phyloP scores from a whole-genome alignment of 2,329 filamentous ascomycete species.

The Talaromyces sp. region DNA sequence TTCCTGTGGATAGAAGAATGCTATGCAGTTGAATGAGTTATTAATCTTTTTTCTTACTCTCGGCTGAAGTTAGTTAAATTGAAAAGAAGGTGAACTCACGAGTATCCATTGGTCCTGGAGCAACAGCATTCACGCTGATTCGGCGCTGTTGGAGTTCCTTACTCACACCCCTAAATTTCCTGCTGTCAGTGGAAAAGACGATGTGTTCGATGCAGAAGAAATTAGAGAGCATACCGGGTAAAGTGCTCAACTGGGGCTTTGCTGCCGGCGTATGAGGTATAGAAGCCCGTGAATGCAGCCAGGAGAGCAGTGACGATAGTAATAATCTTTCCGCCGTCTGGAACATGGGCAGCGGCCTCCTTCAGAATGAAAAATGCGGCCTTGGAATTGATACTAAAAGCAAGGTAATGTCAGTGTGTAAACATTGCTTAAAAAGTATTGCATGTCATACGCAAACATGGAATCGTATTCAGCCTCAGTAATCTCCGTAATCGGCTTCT shows the following conservation, averaged over 20 bases:
- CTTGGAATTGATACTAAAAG: constrained; percentile 46
- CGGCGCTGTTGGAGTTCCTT: constrained; percentile 55
- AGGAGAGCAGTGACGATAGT: constrained; percentile 47
- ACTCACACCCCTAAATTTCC: constrained; percentile 39
- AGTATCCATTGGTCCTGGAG: constrained; percentile 55
- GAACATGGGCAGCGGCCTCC: constrained; percentile 42
- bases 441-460: constrained; percentile 44
- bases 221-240: constrained; percentile 43
- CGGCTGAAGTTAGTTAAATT: neutral
- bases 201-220: neutral
- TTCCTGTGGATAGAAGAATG: constrained; percentile 48
- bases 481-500: constrained; percentile 47
- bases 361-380: constrained; percentile 47
- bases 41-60: neutral
- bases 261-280: constrained; percentile 48
- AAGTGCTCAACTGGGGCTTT: constrained; percentile 62
- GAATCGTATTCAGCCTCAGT: constrained; percentile 47
- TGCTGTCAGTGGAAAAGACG: neutral
- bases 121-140: constrained; percentile 53
- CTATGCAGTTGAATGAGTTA: constrained; percentile 12
- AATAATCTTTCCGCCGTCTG: constrained; percentile 49
- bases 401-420: neutral
- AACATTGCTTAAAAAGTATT: neutral
- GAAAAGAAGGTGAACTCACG: constrained; percentile 28
- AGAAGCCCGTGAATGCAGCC: constrained; percentile 47